A percentile compares a stretch with the other conserved stretches of the same genome.
phyloP scores from a whole-genome alignment of 148 eudicot genomes.

The Fagopyrum tataricum region DNA sequence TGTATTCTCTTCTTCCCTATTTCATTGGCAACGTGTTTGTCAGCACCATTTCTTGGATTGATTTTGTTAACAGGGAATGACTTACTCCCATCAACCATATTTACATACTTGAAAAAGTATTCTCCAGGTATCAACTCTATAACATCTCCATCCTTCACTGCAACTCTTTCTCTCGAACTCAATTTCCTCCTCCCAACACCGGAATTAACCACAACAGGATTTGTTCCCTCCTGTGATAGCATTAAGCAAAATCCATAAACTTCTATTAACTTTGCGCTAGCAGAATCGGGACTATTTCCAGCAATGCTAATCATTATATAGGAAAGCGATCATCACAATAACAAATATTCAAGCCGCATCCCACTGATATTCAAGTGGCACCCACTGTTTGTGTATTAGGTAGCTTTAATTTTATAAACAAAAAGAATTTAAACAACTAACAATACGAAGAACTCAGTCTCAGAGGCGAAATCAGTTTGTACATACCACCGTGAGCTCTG shows the following conservation, averaged over 20 bases:
- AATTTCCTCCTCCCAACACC: conserved; percentile 50
- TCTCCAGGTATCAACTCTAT: conserved; percentile 90
- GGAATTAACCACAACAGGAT: conserved; percentile 65
- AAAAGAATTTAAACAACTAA: not conserved
- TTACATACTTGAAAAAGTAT: conserved; percentile 54
- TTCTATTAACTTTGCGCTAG: conserved; percentile 1
- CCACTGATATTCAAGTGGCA: no score
- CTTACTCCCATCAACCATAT: conserved; percentile 19
- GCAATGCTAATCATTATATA: not conserved
- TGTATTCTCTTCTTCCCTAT: conserved; percentile 39
- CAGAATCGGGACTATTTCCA: not conserved
- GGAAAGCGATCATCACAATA: not conserved
- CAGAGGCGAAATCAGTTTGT: not conserved
- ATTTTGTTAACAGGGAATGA: conserved; percentile 19
- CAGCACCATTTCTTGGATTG: conserved; percentile 18
- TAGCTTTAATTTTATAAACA: not conserved
- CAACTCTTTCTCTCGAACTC: conserved; percentile 40
- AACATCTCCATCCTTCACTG: conserved; percentile 56
- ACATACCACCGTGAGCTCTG: conserved; percentile 50
- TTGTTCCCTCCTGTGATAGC: conserved; percentile 67
- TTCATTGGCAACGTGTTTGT: conserved; percentile 9
- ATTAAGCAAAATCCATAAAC: conserved; percentile 12
- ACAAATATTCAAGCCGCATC: no score
- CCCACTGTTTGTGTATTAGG: no score
- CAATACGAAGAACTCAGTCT: not conserved